A percentile compares a stretch with the other conserved stretches of the same genome.
These are phyloP conservation scores for Pythium rishiriense DNA, from an alignment of 352 stramenopile genomes.

Conservation along the genomic window DNA sequence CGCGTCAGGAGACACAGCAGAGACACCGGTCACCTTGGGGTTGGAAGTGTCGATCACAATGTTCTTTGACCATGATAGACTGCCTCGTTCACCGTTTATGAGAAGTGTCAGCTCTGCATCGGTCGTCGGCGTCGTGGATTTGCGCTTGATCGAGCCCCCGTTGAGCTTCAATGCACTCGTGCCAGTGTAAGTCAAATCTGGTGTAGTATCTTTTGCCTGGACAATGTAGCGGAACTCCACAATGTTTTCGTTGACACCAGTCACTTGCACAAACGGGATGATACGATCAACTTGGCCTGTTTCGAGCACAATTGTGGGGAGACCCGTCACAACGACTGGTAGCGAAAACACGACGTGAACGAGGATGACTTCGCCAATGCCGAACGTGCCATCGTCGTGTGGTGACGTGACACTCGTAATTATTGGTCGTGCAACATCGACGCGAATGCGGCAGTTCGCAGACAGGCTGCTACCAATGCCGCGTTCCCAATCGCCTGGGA, in stretches of 20 bases:
- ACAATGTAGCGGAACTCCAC: constrained; percentile 76
- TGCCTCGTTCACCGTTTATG: constrained; percentile 51
- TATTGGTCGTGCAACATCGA: constrained; percentile 52
- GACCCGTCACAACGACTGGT: constrained; percentile 54
- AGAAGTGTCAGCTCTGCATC: constrained; percentile 51
- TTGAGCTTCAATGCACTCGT: constrained; percentile 57
- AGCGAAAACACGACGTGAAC: constrained; percentile 76
- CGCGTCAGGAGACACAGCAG: constrained; percentile 31
- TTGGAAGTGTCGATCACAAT: constrained; percentile 70
- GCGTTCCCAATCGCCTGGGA: constrained; percentile 55
- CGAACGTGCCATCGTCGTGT: constrained; percentile 64
- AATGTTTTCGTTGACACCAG: constrained; percentile 38
- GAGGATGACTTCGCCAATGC: constrained; percentile 66
- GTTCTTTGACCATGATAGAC: constrained; percentile 68
- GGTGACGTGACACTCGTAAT: constrained; percentile 59
- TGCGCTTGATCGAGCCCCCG: constrained; percentile 53
- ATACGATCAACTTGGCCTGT: constrained; percentile 66
- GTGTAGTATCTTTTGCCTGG: constrained; percentile 64
- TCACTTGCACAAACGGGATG: constrained; percentile 49
- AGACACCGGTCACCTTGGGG: constrained; percentile 48
- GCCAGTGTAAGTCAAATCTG: constrained; percentile 62
- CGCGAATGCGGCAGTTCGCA: constrained; percentile 40
- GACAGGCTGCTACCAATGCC: constrained; percentile 65
- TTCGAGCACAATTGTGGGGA: constrained; percentile 63
- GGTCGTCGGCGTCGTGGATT: constrained; percentile 51